phyloP scores from a whole-genome alignment of 345 rosid species.

The Boechera retrofracta region DNA sequence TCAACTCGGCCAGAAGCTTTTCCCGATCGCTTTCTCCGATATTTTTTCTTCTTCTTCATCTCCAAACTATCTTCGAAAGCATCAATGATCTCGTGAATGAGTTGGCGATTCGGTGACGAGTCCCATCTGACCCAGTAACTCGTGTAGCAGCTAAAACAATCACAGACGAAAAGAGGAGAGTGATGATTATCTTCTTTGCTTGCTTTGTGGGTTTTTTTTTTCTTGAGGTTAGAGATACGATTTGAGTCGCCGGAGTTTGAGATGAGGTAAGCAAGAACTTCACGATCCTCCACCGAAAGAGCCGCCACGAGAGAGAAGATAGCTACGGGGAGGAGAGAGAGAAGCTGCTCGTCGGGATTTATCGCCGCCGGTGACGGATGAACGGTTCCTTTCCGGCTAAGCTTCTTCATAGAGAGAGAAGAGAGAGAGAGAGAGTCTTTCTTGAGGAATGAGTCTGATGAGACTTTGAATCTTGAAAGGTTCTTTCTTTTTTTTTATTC shows the following conservation, averaged over 20 bases:
- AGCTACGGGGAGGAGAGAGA: constrained; percentile 72
- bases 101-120: constrained; percentile 71
- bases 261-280: constrained; percentile 67
- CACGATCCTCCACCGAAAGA: constrained; percentile 68
- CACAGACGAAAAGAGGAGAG: constrained; percentile 64
- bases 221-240: constrained; percentile 22
- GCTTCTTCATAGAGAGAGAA: constrained; percentile 62
- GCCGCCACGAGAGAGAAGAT: constrained; percentile 68
- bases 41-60: constrained; percentile 41
- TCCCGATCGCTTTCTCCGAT: constrained; percentile 49
- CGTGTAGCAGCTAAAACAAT: constrained; percentile 79
- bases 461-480: constrained; percentile 39
- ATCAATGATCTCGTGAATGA: constrained; percentile 81
- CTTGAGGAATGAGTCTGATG: constrained; percentile 37
- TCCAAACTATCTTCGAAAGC: constrained; percentile 62
- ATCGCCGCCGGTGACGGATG: constrained; percentile 61
- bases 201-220: constrained; percentile 32
- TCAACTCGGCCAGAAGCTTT: constrained; percentile 5
- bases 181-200: constrained; percentile 44
- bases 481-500: constrained; percentile 2
- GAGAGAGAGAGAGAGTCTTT: constrained; percentile 31
- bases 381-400: constrained; percentile 68
- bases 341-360: constrained; percentile 57
- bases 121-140: constrained; percentile 92
- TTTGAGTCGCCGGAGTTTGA: constrained; percentile 49